These are phyloP conservation scores for Eutypella sp. DNA, from an alignment of 2,329 filamentous ascomycete genomes.

Conservation along the genomic window DNA sequence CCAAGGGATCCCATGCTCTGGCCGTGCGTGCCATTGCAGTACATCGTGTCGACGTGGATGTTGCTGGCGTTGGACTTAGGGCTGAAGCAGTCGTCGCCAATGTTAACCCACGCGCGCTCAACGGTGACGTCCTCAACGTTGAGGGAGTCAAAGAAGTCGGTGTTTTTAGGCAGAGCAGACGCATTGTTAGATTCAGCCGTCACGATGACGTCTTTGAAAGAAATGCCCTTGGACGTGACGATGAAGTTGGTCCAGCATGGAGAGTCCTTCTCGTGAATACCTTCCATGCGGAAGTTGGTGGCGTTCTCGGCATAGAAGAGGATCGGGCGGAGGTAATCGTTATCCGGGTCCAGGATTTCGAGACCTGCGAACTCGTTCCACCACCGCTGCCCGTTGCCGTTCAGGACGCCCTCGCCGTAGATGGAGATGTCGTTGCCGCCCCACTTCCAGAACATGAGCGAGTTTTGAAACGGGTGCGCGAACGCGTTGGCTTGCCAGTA, in stretches of 20 bases:
- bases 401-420: conserved; percentile 50
- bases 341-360: conserved; percentile 46
- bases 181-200: conserved; percentile 45
- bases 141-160: conserved; percentile 57
- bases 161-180: conserved; percentile 50
- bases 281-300: conserved; percentile 51
- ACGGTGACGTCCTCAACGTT: conserved; percentile 51
- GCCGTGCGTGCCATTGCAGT: conserved; percentile 55
- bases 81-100: conserved; percentile 58
- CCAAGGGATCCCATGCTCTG: conserved; percentile 55
- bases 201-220: conserved; percentile 49
- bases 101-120: conserved; percentile 45
- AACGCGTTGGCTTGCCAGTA: conserved; percentile 40
- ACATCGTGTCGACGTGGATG: conserved; percentile 54
- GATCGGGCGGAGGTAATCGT: conserved; percentile 53
- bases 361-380: conserved; percentile 36
- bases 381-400: conserved; percentile 48
- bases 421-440: conserved; percentile 58
- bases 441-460: conserved; percentile 61
- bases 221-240: conserved; percentile 49
- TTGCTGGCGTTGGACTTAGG: conserved; percentile 56
- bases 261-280: conserved; percentile 55
- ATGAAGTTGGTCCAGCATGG: conserved; percentile 62
- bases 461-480: conserved; percentile 40
- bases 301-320: conserved; percentile 59